Evolutionary conservation across 768 basidiomycete species (phyloP).

Genomic region (Phallus indusiatus): DNA sequence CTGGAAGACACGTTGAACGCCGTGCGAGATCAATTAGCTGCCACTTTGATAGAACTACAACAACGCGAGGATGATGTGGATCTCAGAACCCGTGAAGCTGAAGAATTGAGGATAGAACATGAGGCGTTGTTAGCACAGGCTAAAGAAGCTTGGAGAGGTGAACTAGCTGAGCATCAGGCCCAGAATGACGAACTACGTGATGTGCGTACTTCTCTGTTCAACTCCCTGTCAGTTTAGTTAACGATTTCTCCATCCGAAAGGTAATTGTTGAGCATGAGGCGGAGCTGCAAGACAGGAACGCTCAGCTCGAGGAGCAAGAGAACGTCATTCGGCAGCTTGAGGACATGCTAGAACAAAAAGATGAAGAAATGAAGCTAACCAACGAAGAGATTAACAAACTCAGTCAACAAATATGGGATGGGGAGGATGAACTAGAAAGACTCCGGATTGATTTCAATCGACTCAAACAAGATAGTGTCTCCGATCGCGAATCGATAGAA

Average conservation of each 20-base stretch:
- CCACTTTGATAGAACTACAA: slow-evolving; percentile 72
- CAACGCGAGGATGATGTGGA: slow-evolving; percentile 85
- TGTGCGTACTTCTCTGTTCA: slow-evolving; percentile 29
- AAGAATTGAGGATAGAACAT: slow-evolving; percentile 69
- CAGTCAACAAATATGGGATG: slow-evolving; percentile 63
- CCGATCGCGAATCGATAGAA: slow-evolving; percentile 62
- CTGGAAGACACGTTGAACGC: slow-evolving; percentile 74
- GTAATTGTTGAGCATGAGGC: slow-evolving; percentile 71
- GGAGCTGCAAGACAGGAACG: slow-evolving; percentile 65
- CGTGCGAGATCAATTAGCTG: slow-evolving; percentile 67
- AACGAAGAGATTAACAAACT: slow-evolving; percentile 75
- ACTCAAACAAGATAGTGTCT: slow-evolving; percentile 59
- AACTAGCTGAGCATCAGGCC: slow-evolving; percentile 69
- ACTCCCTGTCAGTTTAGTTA: slow-evolving; percentile 11
- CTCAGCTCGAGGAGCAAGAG: slow-evolving; percentile 69
- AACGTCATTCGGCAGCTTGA: slow-evolving; percentile 66
- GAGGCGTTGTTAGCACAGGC: slow-evolving; percentile 61
- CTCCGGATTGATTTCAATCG: slow-evolving; percentile 62
- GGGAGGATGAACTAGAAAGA: slow-evolving; percentile 82
- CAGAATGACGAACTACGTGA: slow-evolving; percentile 76
- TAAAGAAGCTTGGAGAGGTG: slow-evolving; percentile 81
- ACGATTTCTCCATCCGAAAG: slow-evolving; percentile 24
- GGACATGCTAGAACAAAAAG: slow-evolving; percentile 69
- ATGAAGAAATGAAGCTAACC: slow-evolving; percentile 61
- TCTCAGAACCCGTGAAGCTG: slow-evolving; percentile 64